Evolutionary conservation across 495 filamentous ascomycete genomes (phyloP).

Genomic region (Penicillium waksmanii): DNA sequence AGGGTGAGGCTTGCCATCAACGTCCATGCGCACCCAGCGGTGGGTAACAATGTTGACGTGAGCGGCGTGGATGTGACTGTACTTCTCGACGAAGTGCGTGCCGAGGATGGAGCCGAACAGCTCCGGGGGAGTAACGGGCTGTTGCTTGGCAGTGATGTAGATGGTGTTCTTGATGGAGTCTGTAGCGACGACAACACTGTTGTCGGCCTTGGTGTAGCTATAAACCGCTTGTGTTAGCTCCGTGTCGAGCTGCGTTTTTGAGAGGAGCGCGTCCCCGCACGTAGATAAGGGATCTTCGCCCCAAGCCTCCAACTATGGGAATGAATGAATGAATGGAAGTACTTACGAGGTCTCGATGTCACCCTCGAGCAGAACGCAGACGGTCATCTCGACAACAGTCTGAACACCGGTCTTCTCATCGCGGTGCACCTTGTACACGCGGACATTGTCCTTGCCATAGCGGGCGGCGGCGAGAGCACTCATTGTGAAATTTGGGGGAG

Average conservation of each 20-base stretch:
- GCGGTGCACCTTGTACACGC: slow-evolving; percentile 89
- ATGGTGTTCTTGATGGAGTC: slow-evolving; percentile 98
- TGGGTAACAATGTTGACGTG: slow-evolving; percentile 81
- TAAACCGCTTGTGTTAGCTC: neutral
- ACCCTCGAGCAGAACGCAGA: slow-evolving; percentile 86
- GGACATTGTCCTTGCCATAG: slow-evolving; percentile 98
- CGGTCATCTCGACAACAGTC: slow-evolving; percentile 91
- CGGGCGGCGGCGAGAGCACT: slow-evolving; percentile 68
- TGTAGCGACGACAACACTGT: slow-evolving; percentile 92
- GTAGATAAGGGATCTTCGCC: slow-evolving; percentile 5
- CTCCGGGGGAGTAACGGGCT: slow-evolving; percentile 92
- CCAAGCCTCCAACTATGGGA: neutral
- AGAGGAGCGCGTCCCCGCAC: too few relatives aligned
- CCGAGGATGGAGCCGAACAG: slow-evolving; percentile 84
- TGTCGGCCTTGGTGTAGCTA: slow-evolving; percentile 92
- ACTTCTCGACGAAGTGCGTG: slow-evolving; percentile 84
- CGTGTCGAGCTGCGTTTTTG: too few relatives aligned
- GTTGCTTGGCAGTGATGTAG: slow-evolving; percentile 91
- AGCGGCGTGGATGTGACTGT: slow-evolving; percentile 82
- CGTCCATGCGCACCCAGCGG: slow-evolving; percentile 86
- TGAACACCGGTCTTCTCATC: slow-evolving; percentile 76
- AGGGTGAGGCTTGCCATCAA: slow-evolving; percentile 92
- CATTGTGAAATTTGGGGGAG: slow-evolving; percentile 25
- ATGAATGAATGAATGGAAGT: too few relatives aligned
- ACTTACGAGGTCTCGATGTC: slow-evolving; percentile 85